Conservation (phyloP, 441 rosid genomes). For the Populus hybrid region DNA sequence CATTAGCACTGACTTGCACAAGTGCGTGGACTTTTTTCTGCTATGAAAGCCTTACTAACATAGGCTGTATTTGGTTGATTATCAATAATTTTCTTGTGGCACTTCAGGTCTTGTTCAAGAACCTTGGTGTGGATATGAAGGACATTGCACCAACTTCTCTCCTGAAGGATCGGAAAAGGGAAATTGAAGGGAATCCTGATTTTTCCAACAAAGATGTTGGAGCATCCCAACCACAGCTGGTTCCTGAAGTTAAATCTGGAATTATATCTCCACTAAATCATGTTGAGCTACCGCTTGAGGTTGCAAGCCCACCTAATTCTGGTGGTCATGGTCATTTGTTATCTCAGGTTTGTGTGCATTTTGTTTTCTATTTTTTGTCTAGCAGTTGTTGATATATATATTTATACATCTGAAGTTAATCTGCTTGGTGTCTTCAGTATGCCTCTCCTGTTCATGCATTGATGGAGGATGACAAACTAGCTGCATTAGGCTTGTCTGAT, state of each 20-base stretch:
- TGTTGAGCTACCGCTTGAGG: conserved; percentile 78
- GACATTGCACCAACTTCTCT: conserved; percentile 88
- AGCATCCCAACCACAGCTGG: conserved; percentile 67
- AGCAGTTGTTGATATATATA: neutral
- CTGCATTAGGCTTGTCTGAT: conserved; percentile 71
- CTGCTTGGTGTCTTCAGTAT: conserved; percentile 42
- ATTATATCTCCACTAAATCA: conserved; percentile 60
- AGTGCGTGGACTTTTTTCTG: neutral
- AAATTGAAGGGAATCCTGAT: conserved; percentile 96
- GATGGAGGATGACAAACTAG: conserved; percentile 86
- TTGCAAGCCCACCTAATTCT: conserved; percentile 72
- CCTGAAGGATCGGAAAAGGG: conserved; percentile 91
- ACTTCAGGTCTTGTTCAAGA: conserved; percentile 82
- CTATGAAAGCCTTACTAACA: neutral
- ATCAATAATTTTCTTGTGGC: conserved; percentile 6
- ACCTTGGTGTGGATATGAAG: conserved; percentile 90
- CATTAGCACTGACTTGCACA: neutral
- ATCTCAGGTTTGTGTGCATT: conserved; percentile 58
- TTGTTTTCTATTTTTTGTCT: neutral
- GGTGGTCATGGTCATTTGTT: conserved; percentile 56
- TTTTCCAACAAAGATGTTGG: conserved; percentile 93
- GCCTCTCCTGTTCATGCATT: conserved; percentile 64
- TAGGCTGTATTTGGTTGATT: neutral
- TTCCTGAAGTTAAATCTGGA: conserved; percentile 74
- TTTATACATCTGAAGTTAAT: neutral